Conservation (phyloP, 2,329 filamentous ascomycete species). For the Colletotrichum cordylinicola region DNA sequence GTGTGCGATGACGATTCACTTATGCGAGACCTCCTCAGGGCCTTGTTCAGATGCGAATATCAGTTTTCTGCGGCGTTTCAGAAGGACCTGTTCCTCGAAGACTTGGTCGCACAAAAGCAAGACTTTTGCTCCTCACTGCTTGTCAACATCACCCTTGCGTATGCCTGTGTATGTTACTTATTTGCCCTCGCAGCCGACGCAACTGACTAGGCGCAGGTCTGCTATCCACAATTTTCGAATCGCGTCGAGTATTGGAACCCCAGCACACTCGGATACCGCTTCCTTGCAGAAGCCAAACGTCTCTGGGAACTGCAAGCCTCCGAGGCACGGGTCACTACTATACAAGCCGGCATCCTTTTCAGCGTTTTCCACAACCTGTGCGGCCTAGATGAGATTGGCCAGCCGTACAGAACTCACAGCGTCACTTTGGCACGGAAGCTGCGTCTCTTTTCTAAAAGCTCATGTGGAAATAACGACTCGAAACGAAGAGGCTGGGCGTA, state of each 20-base stretch:
- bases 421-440: constrained; percentile 37
- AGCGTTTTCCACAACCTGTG: constrained; percentile 35
- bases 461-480: background rate
- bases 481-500: background rate
- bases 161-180: constrained; percentile 30
- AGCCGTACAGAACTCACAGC: constrained; percentile 35
- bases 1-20: constrained; percentile 30
- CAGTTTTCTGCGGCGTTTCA: constrained; percentile 26
- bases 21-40: constrained; percentile 26
- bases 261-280: constrained; percentile 36
- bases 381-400: constrained; percentile 42
- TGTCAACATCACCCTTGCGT: constrained; percentile 31
- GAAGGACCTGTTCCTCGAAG: constrained; percentile 32
- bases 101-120: constrained; percentile 24
- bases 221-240: constrained; percentile 28
- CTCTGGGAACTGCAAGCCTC: constrained; percentile 41
- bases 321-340: constrained; percentile 34
- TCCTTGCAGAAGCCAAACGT: constrained; percentile 42
- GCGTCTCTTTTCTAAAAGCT: background rate
- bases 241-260: constrained; percentile 43
- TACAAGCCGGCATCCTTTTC: constrained; percentile 40
- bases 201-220: constrained; percentile 29
- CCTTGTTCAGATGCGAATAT: constrained; percentile 27
- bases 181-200: background rate
- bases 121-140: constrained; percentile 31